phyloP scores from a whole-genome alignment of 164 flowering plant genomes.

The Protea cynaroides region DNA sequence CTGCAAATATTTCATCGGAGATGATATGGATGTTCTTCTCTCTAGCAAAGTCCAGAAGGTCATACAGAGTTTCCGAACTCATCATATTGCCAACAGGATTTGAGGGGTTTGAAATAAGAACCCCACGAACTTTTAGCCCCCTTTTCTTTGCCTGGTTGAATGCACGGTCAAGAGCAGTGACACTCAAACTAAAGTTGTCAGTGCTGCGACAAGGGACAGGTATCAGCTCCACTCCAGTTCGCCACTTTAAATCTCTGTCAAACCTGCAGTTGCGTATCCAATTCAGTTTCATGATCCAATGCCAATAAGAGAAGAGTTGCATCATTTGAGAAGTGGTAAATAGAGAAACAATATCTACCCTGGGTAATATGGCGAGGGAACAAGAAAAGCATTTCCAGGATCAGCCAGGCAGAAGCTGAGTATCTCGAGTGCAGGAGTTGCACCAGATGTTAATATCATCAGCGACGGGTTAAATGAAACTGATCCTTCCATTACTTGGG shows the following conservation, averaged over 20 bases:
- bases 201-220: conserved; percentile 95
- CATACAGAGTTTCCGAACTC: conserved; percentile 47
- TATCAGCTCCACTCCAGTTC: conserved; percentile 83
- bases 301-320: background rate
- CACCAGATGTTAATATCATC: conserved; percentile 75
- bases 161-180: conserved; percentile 70
- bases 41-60: conserved; percentile 77
- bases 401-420: conserved; percentile 93
- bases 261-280: conserved; percentile 40
- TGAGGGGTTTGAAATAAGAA: conserved; percentile 81
- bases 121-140: conserved; percentile 72
- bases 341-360: conserved; percentile 36
- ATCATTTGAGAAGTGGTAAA: conserved; percentile 3
- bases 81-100: conserved; percentile 76
- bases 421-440: conserved; percentile 78
- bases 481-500: conserved; percentile 40
- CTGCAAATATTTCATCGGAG: conserved; percentile 76
- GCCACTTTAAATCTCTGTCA: conserved; percentile 80
- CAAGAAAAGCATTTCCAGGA: conserved; percentile 90
- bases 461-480: conserved; percentile 66
- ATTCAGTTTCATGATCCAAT: conserved; percentile 13
- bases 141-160: conserved; percentile 91
- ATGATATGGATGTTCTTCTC: conserved; percentile 91
- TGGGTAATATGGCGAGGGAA: conserved; percentile 90
- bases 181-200: conserved; percentile 63